A percentile compares a stretch with the other conserved stretches of the same genome.
Evolutionary conservation across 2,329 filamentous ascomycete genomes (phyloP).

Genomic region (Annulohypoxylon truncatum): DNA sequence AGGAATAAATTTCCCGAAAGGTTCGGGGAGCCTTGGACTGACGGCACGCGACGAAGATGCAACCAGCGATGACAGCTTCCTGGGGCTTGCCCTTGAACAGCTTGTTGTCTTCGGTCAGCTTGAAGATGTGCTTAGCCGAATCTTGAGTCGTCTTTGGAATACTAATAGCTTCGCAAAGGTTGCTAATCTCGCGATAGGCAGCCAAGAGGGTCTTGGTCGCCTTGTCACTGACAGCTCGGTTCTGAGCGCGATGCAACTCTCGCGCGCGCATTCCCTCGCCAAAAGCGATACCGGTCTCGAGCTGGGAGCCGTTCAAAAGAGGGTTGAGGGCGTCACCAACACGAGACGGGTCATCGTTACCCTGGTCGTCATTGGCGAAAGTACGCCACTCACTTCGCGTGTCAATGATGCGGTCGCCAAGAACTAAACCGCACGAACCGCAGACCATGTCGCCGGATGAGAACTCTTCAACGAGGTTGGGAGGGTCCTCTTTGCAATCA

Average conservation of each 20-base stretch:
- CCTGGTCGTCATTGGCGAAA: conserved; percentile 97
- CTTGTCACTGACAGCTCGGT: conserved; percentile 84
- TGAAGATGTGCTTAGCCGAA: conserved; percentile 94
- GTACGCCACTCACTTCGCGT: conserved; percentile 98
- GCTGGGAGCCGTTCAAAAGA: conserved; percentile 88
- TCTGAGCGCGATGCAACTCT: conserved; percentile 76
- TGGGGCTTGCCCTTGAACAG: conserved; percentile 95
- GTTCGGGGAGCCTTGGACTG: conserved; percentile 88
- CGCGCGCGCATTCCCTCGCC: conserved; percentile 75
- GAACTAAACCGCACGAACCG: conserved; percentile 88
- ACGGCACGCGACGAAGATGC: conserved; percentile 97
- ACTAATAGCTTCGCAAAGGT: conserved; percentile 85
- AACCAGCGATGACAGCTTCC: conserved; percentile 93
- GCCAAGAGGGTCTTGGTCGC: conserved; percentile 82
- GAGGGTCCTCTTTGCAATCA: conserved; percentile 92
- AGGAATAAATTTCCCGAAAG: conserved; percentile 92
- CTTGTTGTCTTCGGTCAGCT: conserved; percentile 91
- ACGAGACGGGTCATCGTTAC: conserved; percentile 96
- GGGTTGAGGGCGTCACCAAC: conserved; percentile 94
- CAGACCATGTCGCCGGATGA: conserved; percentile 94
- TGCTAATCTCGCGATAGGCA: conserved; percentile 90
- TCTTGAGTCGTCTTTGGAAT: conserved; percentile 85
- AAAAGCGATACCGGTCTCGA: conserved; percentile 88
- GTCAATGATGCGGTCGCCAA: conserved; percentile 92
- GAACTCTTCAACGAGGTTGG: conserved; percentile 92